Evolutionary conservation across 208 protist species (phyloP), one percentile per base, ranked within the genome.

Genomic region (Porcisia deanei): DNA sequence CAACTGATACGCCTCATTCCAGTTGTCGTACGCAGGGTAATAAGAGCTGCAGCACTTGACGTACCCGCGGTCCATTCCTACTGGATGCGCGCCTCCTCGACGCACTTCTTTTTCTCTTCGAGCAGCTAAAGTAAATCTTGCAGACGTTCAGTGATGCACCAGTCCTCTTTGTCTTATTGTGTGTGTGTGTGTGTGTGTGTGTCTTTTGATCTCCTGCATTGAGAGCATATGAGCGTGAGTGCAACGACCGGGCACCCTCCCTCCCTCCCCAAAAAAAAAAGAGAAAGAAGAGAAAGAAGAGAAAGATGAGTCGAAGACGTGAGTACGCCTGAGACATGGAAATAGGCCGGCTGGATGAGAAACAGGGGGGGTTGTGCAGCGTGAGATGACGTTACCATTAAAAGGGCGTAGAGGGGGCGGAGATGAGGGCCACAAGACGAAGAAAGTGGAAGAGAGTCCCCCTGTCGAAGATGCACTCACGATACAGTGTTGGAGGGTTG

Each of bases 1-100:
- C 5, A 91, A 75, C 80, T 96, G 91, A 66, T 91, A 96, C 45
- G 86, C 65, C 30, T 87, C 88, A 79, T 96, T 96, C 91, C 91
- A 96, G 82, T 94, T 84, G 5, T 67, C 34, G 45, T 57, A 76
- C 1, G 74, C 86, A 14, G 65, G 60, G 30, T 79, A 88, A 41
- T 91, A 86, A 58, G 77, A 66, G 43, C 80, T 59, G 76, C 87
- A 93, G 39, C 77, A 84, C 43, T 82, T 75, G 34, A 88, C 76
- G 66, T 83, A 88, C 1, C 72, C 82, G 37, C 71, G 54, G 59
- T 90, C 86, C 86, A 88, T 88, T 18, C 20, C 55, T 7, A 22
- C 55, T 22, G 30, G 8, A 20, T 18, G 20, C 63, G 22, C 34
- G n/a, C 63, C 3, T 52, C 63, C 41, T 7, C 25, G 7, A 20